A percentile compares a stretch with the other conserved stretches of the same genome.
phyloP scores from a whole-genome alignment of 176 grass and related monocot species.

The Thalia dealbata region DNA sequence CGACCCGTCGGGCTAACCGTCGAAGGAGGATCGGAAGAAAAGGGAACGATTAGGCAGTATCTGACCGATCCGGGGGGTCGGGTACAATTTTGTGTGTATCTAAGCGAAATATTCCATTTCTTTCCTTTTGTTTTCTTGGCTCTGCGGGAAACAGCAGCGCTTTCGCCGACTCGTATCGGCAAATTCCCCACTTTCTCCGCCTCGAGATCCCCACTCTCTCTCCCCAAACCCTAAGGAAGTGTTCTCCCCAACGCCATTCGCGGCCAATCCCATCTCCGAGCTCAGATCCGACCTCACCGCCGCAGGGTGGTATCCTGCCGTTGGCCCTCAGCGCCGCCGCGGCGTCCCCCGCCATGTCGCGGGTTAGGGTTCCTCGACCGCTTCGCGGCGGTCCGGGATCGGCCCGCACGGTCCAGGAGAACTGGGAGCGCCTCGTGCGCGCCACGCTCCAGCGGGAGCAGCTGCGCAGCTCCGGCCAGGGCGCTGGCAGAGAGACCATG shows the following conservation, averaged over 20 bases:
- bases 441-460: conserved; percentile 49
- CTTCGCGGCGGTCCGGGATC: conserved; percentile 18
- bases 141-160: too few species aligned
- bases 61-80: too few species aligned
- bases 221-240: neutral
- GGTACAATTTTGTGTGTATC: too few species aligned
- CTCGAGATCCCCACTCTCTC: neutral
- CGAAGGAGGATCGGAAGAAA: too few species aligned
- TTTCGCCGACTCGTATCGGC: too few species aligned
- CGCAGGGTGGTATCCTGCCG: neutral
- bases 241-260: neutral
- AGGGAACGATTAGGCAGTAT: too few species aligned
- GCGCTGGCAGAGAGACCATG: conserved; percentile 15
- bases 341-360: neutral
- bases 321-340: too few species aligned
- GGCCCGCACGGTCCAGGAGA: conserved; percentile 31
- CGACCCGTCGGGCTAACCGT: too few species aligned
- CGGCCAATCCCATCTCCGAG: neutral
- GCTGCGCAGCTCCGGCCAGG: conserved; percentile 21
- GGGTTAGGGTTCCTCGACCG: neutral
- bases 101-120: too few species aligned
- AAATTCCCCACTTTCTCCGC: too few species aligned
- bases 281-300: neutral
- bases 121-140: too few species aligned
- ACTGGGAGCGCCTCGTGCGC: conserved; percentile 83